These are phyloP conservation scores for Moniliophthora roreri DNA, from an alignment of 1,284 basidiomycete species.

Conservation along the genomic window DNA sequence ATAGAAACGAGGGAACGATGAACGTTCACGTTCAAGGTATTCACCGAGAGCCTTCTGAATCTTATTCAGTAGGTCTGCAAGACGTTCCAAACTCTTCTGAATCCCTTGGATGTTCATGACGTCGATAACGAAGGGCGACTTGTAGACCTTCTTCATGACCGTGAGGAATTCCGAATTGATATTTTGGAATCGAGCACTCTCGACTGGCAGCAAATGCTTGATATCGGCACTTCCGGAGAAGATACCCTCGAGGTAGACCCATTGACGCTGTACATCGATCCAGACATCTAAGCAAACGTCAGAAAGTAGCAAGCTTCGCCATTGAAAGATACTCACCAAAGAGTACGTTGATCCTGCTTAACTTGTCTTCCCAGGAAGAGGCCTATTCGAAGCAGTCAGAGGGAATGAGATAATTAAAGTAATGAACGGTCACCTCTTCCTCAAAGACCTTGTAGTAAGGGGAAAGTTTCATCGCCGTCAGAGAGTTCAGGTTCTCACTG, in stretches of 20 bases:
- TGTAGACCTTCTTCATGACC: constrained; percentile 99
- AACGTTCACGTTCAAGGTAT: constrained; percentile 96
- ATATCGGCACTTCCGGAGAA: constrained; percentile 99
- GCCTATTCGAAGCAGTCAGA: constrained; percentile 45
- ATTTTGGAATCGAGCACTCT: constrained; percentile 96
- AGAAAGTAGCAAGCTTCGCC: constrained; percentile 1
- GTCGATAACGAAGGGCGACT: constrained; percentile 96
- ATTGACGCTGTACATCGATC: constrained; percentile 99
- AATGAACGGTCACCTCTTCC: constrained; percentile 66
- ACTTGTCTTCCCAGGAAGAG: constrained; percentile 90
- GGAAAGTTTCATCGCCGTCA: constrained; percentile 96
- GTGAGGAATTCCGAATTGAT: constrained; percentile 98
- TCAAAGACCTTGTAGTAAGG: constrained; percentile 98
- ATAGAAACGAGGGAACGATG: constrained; percentile 99
- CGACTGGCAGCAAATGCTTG: constrained; percentile 97
- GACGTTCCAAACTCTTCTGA: constrained; percentile 95
- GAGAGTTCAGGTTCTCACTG: constrained; percentile 93
- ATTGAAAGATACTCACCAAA: constrained; percentile 65
- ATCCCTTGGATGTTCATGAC: constrained; percentile 96
- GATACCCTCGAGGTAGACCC: constrained; percentile 99
- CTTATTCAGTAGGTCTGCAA: constrained; percentile 95
- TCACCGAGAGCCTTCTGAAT: constrained; percentile 99
- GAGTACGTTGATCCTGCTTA: constrained; percentile 92
- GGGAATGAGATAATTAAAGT: background rate
- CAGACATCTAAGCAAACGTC: constrained; percentile 76